Evolutionary conservation across 1,284 basidiomycete genomes (phyloP).

Genomic region (Malassezia equina): DNA sequence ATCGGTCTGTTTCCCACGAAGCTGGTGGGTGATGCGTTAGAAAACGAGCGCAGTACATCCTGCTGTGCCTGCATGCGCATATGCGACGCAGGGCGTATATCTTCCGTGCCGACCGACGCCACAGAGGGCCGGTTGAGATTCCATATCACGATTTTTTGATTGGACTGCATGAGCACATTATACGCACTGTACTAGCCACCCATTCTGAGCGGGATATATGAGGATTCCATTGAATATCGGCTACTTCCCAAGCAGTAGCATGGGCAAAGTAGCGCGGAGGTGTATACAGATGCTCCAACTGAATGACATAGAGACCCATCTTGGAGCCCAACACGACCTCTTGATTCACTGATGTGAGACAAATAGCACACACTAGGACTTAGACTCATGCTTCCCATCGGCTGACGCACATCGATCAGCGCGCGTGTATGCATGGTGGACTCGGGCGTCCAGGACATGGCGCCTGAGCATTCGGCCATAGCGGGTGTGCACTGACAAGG

Average conservation of each 20-base stretch:
- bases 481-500: not conserved
- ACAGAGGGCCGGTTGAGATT: slow-evolving; percentile 57
- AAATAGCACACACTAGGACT: slow-evolving; percentile 23
- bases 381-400: slow-evolving; percentile 46
- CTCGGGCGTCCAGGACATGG: not conserved
- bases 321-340: slow-evolving; percentile 52
- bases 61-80: not conserved
- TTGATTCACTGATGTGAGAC: slow-evolving; percentile 26
- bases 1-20: not conserved
- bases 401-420: slow-evolving; percentile 22
- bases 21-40: not conserved
- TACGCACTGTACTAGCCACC: slow-evolving; percentile 68
- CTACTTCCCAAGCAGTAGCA: slow-evolving; percentile 91
- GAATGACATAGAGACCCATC: slow-evolving; percentile 90
- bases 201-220: slow-evolving; percentile 73
- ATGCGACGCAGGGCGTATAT: not conserved
- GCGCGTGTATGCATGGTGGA: slow-evolving; percentile 9
- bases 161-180: slow-evolving; percentile 52
- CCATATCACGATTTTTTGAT: slow-evolving; percentile 93
- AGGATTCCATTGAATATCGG: slow-evolving; percentile 88
- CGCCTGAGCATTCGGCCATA: not conserved
- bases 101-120: slow-evolving; percentile 1
- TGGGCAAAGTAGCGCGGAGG: slow-evolving; percentile 87
- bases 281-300: slow-evolving; percentile 74
- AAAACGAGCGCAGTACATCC: not conserved